Evolutionary conservation across 163 green algal species (phyloP).

Genomic region (Scenedesmus sp.): DNA sequence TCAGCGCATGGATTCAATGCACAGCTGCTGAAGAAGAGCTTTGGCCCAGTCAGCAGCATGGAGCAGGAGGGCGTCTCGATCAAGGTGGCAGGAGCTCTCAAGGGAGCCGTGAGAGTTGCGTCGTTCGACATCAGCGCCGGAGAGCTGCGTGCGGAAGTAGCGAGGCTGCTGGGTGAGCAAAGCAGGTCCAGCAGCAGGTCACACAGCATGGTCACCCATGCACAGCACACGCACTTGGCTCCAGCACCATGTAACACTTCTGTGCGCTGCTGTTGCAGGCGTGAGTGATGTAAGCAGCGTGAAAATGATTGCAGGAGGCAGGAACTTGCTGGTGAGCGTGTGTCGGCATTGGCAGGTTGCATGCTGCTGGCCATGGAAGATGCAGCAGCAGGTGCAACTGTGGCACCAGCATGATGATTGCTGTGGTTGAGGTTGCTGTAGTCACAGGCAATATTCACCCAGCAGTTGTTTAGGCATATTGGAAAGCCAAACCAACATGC

Average conservation of each 20-base stretch:
- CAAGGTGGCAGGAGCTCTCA: constrained; percentile 53
- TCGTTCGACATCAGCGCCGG: constrained; percentile 33
- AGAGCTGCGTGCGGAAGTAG: constrained; percentile 49
- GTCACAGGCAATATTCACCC: too few relatives aligned
- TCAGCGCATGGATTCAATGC: not conserved
- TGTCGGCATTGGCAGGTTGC: not conserved
- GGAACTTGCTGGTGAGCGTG: constrained; percentile 54
- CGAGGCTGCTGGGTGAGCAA: constrained; percentile 51
- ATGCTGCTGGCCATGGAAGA: not conserved
- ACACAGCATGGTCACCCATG: constrained; percentile 24
- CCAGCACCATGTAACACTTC: not conserved
- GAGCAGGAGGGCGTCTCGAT: not conserved
- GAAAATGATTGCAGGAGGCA: constrained; percentile 63
- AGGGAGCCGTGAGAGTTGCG: constrained; percentile 50
- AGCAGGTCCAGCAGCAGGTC: not conserved
- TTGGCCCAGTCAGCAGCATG: constrained; percentile 15
- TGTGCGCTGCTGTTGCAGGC: not conserved
- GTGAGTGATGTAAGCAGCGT: not conserved
- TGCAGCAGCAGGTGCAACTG: not conserved
- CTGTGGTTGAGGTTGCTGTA: not conserved
- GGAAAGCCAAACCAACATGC: too few relatives aligned
- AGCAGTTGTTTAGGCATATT: too few relatives aligned
- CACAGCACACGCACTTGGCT: constrained; percentile 9
- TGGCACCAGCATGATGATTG: not conserved
- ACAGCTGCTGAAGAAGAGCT: not conserved